phyloP scores from a whole-genome alignment of 148 eudicot species.

The Spergularia marina region DNA sequence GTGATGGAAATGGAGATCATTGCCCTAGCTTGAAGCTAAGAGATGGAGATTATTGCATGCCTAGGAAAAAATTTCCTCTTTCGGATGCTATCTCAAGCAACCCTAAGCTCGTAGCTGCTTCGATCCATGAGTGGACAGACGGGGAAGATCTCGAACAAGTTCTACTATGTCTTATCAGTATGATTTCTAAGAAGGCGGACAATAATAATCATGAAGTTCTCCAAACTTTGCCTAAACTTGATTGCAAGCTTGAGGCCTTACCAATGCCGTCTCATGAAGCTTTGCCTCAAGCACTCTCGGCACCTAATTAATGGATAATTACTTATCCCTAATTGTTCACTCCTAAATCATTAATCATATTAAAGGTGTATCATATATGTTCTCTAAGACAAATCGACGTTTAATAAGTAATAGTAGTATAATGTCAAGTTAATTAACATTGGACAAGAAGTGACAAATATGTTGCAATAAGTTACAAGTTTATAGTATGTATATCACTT shows the following conservation, averaged over 20 bases:
- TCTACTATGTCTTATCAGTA: slow-evolving; percentile 19
- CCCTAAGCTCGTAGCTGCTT: slow-evolving; percentile 25
- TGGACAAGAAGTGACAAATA: too few relatives aligned
- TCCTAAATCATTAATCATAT: background rate
- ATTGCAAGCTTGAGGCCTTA: slow-evolving; percentile 25
- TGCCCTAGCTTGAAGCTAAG: slow-evolving; percentile 33
- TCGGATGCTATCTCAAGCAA: slow-evolving; percentile 34
- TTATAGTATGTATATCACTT: too few relatives aligned
- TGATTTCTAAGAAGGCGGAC: slow-evolving; percentile 2
- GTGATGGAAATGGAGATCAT: slow-evolving; percentile 43
- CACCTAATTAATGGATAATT: slow-evolving; percentile 20
- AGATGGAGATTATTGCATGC: slow-evolving; percentile 34
- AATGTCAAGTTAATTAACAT: too few relatives aligned
- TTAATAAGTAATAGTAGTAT: background rate
- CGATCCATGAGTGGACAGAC: slow-evolving; percentile 38
- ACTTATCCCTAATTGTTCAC: background rate
- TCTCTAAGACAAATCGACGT: background rate
- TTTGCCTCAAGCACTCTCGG: slow-evolving; percentile 27
- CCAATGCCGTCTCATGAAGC: slow-evolving; percentile 25
- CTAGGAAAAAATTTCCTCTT: slow-evolving; percentile 34
- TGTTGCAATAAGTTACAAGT: too few relatives aligned
- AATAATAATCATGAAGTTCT: background rate
- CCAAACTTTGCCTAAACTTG: slow-evolving; percentile 7
- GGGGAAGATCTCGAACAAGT: slow-evolving; percentile 31
- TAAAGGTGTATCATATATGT: too few relatives aligned